These are phyloP conservation scores for Fonsecaea pugnacius DNA, from an alignment of 2,329 filamentous ascomycete species.

Conservation along the genomic window DNA sequence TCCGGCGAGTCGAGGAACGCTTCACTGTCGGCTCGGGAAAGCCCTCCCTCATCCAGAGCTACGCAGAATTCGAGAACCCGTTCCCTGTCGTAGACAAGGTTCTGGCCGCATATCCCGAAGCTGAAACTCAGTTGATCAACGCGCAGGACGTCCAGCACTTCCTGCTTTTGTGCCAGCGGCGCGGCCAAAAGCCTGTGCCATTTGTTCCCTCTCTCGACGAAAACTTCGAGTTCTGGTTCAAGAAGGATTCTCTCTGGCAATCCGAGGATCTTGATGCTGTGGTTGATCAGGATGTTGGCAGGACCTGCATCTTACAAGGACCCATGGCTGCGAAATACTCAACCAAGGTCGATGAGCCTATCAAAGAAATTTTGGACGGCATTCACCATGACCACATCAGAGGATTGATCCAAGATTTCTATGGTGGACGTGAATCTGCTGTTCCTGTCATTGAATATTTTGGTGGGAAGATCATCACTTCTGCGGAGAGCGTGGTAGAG, in stretches of 20 bases:
- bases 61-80: slow-evolving; percentile 82
- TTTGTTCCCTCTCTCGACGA: slow-evolving; percentile 96
- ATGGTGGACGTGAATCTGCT: slow-evolving; percentile 70
- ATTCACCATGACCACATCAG: slow-evolving; percentile 89
- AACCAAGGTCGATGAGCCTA: slow-evolving; percentile 85
- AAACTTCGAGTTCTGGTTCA: slow-evolving; percentile 99
- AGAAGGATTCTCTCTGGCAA: slow-evolving; percentile 99
- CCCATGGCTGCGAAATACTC: slow-evolving; percentile 92
- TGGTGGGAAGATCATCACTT: slow-evolving; percentile 77
- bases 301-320: slow-evolving; percentile 95
- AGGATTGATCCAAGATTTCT: slow-evolving; percentile 76
- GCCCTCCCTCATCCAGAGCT: slow-evolving; percentile 84
- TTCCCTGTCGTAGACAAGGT: slow-evolving; percentile 78
- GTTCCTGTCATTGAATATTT: slow-evolving; percentile 94
- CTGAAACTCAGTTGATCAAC: slow-evolving; percentile 89
- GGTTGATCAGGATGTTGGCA: slow-evolving; percentile 91
- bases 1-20: slow-evolving; percentile 94
- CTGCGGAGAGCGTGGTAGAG: slow-evolving; percentile 70
- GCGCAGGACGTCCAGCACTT: slow-evolving; percentile 99
- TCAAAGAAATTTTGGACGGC: slow-evolving; percentile 90
- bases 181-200: slow-evolving; percentile 92
- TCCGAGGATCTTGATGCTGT: slow-evolving; percentile 97
- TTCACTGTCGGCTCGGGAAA: slow-evolving; percentile 76
- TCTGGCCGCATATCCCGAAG: slow-evolving; percentile 80
- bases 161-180: slow-evolving; percentile 85